Evolutionary conservation across 78 protist genomes (phyloP), one percentile per base, ranked within the genome.

Genomic region (Monosiga brevicollis): DNA sequence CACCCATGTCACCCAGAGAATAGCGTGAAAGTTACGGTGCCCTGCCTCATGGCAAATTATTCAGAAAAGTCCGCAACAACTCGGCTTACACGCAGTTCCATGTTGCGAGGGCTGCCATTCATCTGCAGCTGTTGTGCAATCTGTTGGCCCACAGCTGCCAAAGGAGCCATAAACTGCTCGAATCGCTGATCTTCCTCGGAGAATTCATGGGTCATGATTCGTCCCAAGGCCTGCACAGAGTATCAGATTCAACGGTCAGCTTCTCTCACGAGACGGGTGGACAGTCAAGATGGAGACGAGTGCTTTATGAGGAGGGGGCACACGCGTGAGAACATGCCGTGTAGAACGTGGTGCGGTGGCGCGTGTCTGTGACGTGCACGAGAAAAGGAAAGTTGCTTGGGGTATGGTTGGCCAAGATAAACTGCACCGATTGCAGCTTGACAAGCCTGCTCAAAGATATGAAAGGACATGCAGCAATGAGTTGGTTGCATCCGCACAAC

Each of bases 341-440:
- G 77, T 87, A 87, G 80, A 75, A 87, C 34, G 34, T 39, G 15
- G 81, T 83, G 36, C 90, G 54, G 73, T 38, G 78, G 32, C 79
- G 76, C n/a, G 83, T 37, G 37, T 83, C 79, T 71, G 0, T 34
- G 49, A 80, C 6, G 37, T 76, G 2, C 11, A 24, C 38, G 55
- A 85, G 82, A 42, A 85, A 85, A 23, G 79, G 77, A 2, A 85
- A 78, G 62, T 85, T 71, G 6, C 22, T 29, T 11, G 83, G 39
- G 55, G 76, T 73, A 37, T 82, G 85, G 42, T 82, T 72, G n/a
- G 34, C 41, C 74, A 76, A 32, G 43, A 49, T 25, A 35, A 40
- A 29, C 41, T 37, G 62, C 62, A 49, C 62, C 6, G 62, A 49
- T 20, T 49, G 29, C 6, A 49, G 62, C 62, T 15, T 6, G 29